Conservation (phyloP, 2,329 filamentous ascomycete genomes). For the Acrocalymma vagum region DNA sequence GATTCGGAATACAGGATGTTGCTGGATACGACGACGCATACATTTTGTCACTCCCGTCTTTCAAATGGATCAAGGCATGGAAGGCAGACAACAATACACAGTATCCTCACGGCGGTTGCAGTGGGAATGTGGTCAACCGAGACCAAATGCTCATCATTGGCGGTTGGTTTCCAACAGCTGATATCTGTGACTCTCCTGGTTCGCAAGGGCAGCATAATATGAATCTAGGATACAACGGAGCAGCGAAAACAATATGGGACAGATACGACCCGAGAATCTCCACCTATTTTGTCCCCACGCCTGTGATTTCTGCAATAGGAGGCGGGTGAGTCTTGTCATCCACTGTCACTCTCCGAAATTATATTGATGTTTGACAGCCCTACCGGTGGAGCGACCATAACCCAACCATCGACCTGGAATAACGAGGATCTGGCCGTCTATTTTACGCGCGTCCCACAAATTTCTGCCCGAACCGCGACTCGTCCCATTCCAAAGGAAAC, state of each 20-base stretch:
- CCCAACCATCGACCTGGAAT: constrained; percentile 60
- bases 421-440: constrained; percentile 62
- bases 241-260: constrained; percentile 59
- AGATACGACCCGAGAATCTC: constrained; percentile 60
- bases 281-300: constrained; percentile 63
- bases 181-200: constrained; percentile 61
- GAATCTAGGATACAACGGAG: constrained; percentile 61
- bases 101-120: constrained; percentile 62
- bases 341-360: constrained; percentile 7
- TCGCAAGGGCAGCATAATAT: constrained; percentile 66
- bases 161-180: constrained; percentile 62
- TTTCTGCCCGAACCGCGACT: constrained; percentile 60
- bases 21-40: constrained; percentile 69
- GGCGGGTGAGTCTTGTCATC: constrained; percentile 40
- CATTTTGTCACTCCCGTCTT: constrained; percentile 68
- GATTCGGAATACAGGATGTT: constrained; percentile 58
- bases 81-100: constrained; percentile 53
- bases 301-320: constrained; percentile 58
- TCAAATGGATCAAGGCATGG: constrained; percentile 69
- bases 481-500: constrained; percentile 49
- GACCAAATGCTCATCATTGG: constrained; percentile 72
- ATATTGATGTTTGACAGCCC: constrained; percentile 39
- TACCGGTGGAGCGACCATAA: constrained; percentile 63
- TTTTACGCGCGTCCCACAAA: constrained; percentile 60
- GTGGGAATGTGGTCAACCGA: constrained; percentile 64